These are phyloP conservation scores for Aspergillus sp. DNA, from an alignment of 2,329 filamentous ascomycete genomes.

Conservation along the genomic window DNA sequence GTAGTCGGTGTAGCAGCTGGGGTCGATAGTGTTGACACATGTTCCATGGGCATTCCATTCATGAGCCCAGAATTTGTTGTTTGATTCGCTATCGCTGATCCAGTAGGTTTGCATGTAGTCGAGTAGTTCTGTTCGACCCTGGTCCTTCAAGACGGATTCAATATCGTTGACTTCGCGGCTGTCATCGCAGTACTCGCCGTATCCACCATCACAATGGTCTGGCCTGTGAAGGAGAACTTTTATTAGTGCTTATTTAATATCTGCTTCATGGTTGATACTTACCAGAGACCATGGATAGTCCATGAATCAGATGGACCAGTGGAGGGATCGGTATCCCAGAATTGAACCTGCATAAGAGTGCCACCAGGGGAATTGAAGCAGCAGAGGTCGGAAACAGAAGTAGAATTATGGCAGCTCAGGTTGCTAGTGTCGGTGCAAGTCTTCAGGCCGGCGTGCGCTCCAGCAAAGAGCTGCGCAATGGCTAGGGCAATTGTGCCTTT, in stretches of 20 bases:
- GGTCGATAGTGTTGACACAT: conserved; percentile 65
- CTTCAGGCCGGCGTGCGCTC: conserved; percentile 19
- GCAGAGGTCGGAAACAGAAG: conserved; percentile 46
- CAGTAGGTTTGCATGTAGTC: conserved; percentile 58
- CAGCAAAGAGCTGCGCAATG: background rate
- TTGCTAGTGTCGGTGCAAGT: conserved; percentile 33
- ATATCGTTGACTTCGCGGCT: conserved; percentile 56
- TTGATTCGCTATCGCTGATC: conserved; percentile 51
- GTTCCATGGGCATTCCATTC: conserved; percentile 71
- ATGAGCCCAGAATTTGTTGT: conserved; percentile 62
- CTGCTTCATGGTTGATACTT: background rate
- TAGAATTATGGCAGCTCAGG: conserved; percentile 54
- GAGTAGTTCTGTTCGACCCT: conserved; percentile 48
- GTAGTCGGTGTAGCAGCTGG: conserved; percentile 58
- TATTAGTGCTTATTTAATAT: background rate
- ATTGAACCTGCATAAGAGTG: conserved; percentile 54
- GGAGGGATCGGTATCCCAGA: conserved; percentile 55
- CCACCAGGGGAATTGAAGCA: conserved; percentile 58
- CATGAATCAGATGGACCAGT: conserved; percentile 53
- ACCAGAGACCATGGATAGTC: conserved; percentile 57
- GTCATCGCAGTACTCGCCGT: conserved; percentile 54
- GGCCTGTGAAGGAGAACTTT: no score
- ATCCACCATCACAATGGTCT: background rate
- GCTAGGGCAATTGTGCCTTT: no score
- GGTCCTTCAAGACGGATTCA: conserved; percentile 48